Percentiles rank a stretch among this genome's conserved stretches.
Conservation (phyloP, 2,329 filamentous ascomycete genomes). For the Saccharata proteae region DNA sequence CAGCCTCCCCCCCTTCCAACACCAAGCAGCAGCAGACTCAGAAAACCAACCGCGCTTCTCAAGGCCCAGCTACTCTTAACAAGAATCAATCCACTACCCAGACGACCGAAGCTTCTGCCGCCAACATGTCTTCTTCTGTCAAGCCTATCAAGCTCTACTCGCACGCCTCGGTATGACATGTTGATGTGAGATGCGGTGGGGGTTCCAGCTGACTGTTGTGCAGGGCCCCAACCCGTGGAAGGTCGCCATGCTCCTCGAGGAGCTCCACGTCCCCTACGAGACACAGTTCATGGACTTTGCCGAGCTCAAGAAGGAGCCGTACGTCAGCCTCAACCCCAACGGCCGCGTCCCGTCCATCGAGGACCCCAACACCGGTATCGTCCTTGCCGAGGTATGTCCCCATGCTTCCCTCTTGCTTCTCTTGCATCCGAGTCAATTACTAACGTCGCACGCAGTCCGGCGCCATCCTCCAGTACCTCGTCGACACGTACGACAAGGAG, state of each 20-base stretch:
- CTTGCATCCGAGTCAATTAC: background rate
- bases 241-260: conserved; percentile 33
- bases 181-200: too few species aligned
- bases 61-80: too few species aligned
- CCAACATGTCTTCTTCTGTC: too few species aligned
- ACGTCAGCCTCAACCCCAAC: conserved; percentile 27
- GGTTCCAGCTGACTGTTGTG: too few species aligned
- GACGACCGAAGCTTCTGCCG: too few species aligned
- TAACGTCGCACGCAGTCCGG: conserved; percentile 19
- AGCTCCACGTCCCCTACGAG: conserved; percentile 30
- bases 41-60: too few species aligned
- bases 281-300: conserved; percentile 22
- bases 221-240: conserved; percentile 28
- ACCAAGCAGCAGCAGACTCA: too few species aligned
- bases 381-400: conserved; percentile 21
- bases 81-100: too few species aligned
- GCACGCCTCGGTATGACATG: too few species aligned
- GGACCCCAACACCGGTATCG: conserved; percentile 32
- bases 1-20: too few species aligned
- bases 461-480: conserved; percentile 32
- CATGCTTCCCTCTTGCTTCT: background rate
- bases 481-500: conserved; percentile 32
- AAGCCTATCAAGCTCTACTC: too few species aligned
- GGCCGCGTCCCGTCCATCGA: conserved; percentile 30
- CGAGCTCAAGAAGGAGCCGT: conserved; percentile 28